Percentiles rank a stretch among this genome's conserved stretches.
Conservation (phyloP, 257 asterid genomes). For the Capsicum pubescens region DNA sequence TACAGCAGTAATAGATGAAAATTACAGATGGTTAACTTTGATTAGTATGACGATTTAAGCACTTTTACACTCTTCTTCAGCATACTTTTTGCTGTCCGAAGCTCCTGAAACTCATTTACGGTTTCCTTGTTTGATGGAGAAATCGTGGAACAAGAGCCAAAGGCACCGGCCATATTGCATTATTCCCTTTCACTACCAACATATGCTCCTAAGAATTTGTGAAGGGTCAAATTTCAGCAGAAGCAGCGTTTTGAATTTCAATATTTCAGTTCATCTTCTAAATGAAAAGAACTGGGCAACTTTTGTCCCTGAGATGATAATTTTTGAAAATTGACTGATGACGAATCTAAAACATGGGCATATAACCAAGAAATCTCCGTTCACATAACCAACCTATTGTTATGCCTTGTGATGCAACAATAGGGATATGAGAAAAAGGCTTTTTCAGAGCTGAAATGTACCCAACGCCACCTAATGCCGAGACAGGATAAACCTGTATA, state of each 20-base stretch:
- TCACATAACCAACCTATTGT: constrained; percentile 57
- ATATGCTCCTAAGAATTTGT: neutral
- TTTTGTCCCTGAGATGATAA: neutral
- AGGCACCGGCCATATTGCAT: neutral
- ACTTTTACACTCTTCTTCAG: neutral
- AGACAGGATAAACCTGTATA: constrained; percentile 74
- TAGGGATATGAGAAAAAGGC: constrained; percentile 75
- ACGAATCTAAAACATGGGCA: neutral
- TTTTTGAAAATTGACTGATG: neutral
- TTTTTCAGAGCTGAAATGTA: constrained; percentile 71
- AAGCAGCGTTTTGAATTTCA: neutral
- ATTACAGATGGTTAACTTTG: neutral
- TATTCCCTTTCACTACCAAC: neutral
- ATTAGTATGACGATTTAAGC: neutral
- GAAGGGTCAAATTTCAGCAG: neutral
- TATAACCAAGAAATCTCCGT: constrained; percentile 14
- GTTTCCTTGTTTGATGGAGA: neutral
- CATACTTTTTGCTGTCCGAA: neutral
- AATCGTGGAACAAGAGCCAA: constrained; percentile 13
- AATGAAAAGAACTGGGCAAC: neutral
- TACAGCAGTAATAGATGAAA: neutral
- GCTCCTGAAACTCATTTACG: too few relatives aligned
- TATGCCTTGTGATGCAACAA: constrained; percentile 94
- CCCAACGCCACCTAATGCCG: constrained; percentile 76
- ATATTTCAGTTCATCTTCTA: neutral